phyloP scores from a whole-genome alignment of 2,329 filamentous ascomycete genomes.

The Penicillium glabrum region DNA sequence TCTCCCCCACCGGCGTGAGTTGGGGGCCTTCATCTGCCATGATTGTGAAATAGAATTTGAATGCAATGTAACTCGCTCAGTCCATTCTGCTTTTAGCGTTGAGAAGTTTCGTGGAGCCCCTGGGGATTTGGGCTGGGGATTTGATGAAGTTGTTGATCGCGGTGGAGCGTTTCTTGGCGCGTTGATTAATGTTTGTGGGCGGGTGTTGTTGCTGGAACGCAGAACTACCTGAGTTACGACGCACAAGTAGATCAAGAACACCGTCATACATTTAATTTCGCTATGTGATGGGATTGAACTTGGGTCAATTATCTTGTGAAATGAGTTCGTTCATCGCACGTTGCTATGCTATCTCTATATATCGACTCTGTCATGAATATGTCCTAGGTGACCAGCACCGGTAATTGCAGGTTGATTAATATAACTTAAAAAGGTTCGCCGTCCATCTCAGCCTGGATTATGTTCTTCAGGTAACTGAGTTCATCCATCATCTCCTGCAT shows the following conservation, averaged over 20 bases:
- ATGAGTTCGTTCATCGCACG: not conserved
- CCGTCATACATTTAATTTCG: not conserved
- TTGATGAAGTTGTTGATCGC: constrained; percentile 20
- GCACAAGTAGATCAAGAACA: not conserved
- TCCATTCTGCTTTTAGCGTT: constrained; percentile 23
- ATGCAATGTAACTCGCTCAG: constrained; percentile 4
- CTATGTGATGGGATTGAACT: not conserved
- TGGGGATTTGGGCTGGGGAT: not conserved
- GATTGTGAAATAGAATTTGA: not conserved
- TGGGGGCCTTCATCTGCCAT: constrained; percentile 32
- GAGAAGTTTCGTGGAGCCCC: not conserved
- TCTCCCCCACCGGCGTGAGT: constrained; percentile 41
- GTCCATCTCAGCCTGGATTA: constrained; percentile 41
- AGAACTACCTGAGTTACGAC: not conserved
- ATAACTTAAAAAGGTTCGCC: constrained; percentile 19
- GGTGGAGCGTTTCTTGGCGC: constrained; percentile 25
- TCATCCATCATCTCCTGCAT: constrained; percentile 54
- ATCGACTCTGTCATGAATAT: not conserved
- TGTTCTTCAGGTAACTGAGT: constrained; percentile 51
- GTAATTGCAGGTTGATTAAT: not conserved
- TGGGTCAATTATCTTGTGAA: not conserved
- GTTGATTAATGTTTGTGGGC: constrained; percentile 11
- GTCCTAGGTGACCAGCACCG: constrained; percentile 17
- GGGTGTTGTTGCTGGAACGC: not conserved
- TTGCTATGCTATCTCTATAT: not conserved